Percentiles rank a stretch among this genome's conserved stretches.
Evolutionary conservation across 1,139 yeast species (phyloP).

Genomic region (Candida dubliniensis): DNA sequence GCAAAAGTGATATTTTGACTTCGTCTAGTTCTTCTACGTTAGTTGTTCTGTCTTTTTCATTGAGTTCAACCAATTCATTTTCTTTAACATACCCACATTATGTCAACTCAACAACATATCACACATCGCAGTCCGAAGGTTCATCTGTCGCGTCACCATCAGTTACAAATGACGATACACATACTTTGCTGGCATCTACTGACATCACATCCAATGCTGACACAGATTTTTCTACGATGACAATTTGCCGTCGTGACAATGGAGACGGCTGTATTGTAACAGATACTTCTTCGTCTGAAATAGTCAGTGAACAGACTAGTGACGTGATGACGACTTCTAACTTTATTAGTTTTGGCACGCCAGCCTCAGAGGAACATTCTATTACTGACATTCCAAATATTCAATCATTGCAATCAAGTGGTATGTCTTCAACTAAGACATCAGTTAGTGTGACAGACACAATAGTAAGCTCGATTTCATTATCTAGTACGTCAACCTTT

Average conservation of each 20-base stretch:
- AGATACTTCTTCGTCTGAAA: slow-evolving; percentile 1
- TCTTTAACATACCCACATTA: not conserved
- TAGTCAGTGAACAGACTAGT: slow-evolving; percentile 2
- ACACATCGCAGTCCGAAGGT: not conserved
- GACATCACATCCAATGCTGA: slow-evolving; percentile 12
- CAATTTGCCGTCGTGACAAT: not conserved
- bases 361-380: too few species aligned
- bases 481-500: slow-evolving; percentile 8
- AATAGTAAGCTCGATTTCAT: slow-evolving; percentile 14
- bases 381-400: too few species aligned
- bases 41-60: not conserved
- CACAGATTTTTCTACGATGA: not conserved
- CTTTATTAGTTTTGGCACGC: slow-evolving; percentile 6
- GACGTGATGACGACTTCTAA: slow-evolving; percentile 8
- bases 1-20: not conserved
- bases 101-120: not conserved
- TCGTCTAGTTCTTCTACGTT: not conserved
- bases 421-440: too few species aligned
- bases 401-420: too few species aligned
- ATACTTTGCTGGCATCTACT: slow-evolving; percentile 6
- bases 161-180: not conserved
- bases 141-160: not conserved
- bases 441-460: slow-evolving; percentile 6
- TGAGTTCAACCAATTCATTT: not conserved
- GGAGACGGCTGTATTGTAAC: not conserved